These are phyloP conservation scores for Marasmius tenuissimus DNA, from an alignment of 1,284 basidiomycete species.

Conservation along the genomic window DNA sequence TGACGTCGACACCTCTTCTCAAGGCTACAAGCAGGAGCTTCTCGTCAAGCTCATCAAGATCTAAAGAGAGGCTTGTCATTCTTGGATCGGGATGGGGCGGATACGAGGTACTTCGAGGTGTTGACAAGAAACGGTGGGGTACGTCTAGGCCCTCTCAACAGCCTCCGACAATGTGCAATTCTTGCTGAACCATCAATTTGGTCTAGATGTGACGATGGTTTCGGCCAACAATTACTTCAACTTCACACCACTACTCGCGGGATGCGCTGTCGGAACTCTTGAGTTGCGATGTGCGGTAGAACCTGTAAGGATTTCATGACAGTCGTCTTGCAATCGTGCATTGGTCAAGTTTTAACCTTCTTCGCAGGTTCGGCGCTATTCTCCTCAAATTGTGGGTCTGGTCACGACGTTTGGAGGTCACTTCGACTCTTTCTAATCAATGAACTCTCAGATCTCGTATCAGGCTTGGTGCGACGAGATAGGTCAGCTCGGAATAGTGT, in stretches of 20 bases:
- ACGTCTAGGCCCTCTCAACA: constrained; percentile 19
- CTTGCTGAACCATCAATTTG: not conserved
- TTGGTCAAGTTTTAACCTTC: constrained; percentile 7
- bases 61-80: constrained; percentile 72
- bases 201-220: constrained; percentile 64
- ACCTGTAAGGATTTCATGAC: constrained; percentile 50
- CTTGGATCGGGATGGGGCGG: constrained; percentile 87
- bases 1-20: not conserved
- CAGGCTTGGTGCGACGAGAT: constrained; percentile 76
- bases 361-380: constrained; percentile 51
- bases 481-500: constrained; percentile 31
- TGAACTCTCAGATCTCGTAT: constrained; percentile 48
- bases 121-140: constrained; percentile 73
- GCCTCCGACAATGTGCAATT: not conserved
- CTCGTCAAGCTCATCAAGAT: not conserved
- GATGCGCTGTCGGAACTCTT: constrained; percentile 79
- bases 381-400: constrained; percentile 51
- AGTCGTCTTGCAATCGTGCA: constrained; percentile 10
- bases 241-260: constrained; percentile 79
- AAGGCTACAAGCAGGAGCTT: not conserved
- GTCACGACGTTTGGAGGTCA: too few relatives aligned
- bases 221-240: constrained; percentile 82
- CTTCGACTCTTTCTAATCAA: not conserved
- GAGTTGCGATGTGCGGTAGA: constrained; percentile 83
- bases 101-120: constrained; percentile 64